Evolutionary conservation across 345 rosid species (phyloP).

Genomic region (Eucalyptus sp.): DNA sequence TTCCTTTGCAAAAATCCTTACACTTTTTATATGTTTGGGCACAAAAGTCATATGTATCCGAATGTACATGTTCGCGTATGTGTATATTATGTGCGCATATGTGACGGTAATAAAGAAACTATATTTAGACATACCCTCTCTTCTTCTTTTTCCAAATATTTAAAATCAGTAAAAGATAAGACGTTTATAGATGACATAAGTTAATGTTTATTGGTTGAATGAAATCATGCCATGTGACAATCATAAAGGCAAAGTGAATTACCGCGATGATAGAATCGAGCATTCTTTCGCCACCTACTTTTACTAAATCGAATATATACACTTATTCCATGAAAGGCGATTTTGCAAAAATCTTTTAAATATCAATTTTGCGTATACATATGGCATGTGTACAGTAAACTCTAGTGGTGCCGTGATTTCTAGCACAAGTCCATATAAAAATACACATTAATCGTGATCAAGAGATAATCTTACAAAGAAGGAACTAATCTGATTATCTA

Average conservation of each 20-base stretch:
- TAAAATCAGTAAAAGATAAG: background rate
- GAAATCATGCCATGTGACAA: background rate
- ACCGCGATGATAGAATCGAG: background rate
- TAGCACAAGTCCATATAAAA: background rate
- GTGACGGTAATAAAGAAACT: background rate
- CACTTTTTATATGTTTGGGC: background rate
- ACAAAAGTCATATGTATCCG: too few relatives aligned
- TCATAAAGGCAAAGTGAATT: background rate
- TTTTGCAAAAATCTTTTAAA: background rate
- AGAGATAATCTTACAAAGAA: too few relatives aligned
- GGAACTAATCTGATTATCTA: background rate
- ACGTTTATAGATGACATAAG: background rate
- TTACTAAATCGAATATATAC: background rate
- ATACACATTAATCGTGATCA: background rate
- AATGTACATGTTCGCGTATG: background rate
- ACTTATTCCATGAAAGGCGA: background rate
- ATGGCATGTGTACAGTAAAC: background rate
- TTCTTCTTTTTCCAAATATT: background rate
- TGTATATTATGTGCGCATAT: rapidly evolving
- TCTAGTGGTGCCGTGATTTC: background rate
- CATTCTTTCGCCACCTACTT: background rate
- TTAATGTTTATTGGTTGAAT: background rate
- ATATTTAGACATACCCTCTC: background rate
- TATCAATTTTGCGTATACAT: too few relatives aligned
- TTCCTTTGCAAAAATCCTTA: background rate